A percentile compares a stretch with the other conserved stretches of the same genome.
Evolutionary conservation across 352 stramenopile species (phyloP).

Genomic region (Phytophthora niederhauseri): DNA sequence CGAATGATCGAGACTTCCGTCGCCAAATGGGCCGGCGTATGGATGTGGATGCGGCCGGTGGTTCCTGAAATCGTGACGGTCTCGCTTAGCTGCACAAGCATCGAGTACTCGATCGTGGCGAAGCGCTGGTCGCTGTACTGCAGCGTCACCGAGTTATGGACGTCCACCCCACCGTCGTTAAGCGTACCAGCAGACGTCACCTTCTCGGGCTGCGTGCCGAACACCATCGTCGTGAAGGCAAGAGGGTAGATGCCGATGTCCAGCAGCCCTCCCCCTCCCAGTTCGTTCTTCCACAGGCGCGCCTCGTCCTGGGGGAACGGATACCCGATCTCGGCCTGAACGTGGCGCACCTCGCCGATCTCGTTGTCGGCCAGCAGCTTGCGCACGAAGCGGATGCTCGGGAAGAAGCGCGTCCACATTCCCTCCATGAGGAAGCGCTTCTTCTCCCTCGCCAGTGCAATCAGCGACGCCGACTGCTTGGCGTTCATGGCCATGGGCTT

Average conservation of each 20-base stretch:
- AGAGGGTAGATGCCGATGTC: constrained; percentile 86
- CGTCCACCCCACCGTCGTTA: constrained; percentile 58
- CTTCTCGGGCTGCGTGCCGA: constrained; percentile 52
- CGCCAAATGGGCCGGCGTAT: constrained; percentile 50
- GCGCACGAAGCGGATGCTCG: constrained; percentile 61
- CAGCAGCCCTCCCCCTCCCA: constrained; percentile 75
- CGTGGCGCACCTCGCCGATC: constrained; percentile 75
- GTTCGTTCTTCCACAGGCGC: constrained; percentile 65
- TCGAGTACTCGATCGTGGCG: constrained; percentile 66
- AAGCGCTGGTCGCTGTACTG: constrained; percentile 58
- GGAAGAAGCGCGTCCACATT: constrained; percentile 90
- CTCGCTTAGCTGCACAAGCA: constrained; percentile 65
- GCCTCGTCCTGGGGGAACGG: constrained; percentile 48
- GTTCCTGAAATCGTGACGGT: constrained; percentile 71
- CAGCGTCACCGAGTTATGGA: constrained; percentile 64
- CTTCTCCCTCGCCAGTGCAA: constrained; percentile 64
- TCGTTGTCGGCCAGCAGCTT: constrained; percentile 53
- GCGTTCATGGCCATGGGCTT: constrained; percentile 93
- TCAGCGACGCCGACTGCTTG: constrained; percentile 72
- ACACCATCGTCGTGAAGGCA: constrained; percentile 69
- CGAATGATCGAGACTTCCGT: constrained; percentile 50
- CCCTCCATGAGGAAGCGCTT: constrained; percentile 86
- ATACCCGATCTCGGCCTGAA: constrained; percentile 78
- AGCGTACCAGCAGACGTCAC: constrained; percentile 55
- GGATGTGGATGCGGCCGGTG: constrained; percentile 66